Conservation (phyloP, 192 early-diverging fungal genomes). For the Podochytrium sp. region DNA sequence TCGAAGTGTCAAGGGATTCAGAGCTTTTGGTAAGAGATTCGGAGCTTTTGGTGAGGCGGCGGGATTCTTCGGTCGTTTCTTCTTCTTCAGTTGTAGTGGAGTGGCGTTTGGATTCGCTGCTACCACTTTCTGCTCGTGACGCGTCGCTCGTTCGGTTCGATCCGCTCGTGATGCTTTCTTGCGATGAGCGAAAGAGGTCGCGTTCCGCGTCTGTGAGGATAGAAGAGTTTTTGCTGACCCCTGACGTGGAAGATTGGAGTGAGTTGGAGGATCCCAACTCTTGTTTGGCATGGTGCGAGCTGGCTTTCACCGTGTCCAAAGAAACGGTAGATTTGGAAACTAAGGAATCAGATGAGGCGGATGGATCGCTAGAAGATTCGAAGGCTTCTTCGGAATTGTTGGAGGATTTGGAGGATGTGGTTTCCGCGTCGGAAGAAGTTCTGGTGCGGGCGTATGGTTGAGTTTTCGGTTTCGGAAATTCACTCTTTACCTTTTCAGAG, state of each 20-base stretch:
- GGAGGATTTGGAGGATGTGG: background rate
- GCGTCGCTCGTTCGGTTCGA: background rate
- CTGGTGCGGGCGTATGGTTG: too few relatives aligned
- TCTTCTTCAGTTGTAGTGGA: background rate
- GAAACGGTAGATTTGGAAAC: background rate
- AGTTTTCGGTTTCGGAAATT: too few relatives aligned
- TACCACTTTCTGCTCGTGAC: background rate
- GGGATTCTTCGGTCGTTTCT: background rate
- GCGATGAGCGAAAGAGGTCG: background rate
- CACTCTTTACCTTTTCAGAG: too few relatives aligned
- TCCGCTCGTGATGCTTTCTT: background rate
- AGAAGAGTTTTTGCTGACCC: background rate
- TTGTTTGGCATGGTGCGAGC: too few relatives aligned
- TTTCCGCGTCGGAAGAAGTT: background rate
- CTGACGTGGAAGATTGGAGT: too few relatives aligned
- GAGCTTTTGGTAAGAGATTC: background rate
- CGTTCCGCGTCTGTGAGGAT: background rate
- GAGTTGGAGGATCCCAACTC: too few relatives aligned
- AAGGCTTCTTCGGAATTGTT: background rate
- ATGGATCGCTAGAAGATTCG: background rate
- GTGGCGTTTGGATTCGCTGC: background rate
- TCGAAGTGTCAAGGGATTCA: background rate
- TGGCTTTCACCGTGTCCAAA: background rate
- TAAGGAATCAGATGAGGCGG: background rate
- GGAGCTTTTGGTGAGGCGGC: background rate